phyloP scores from a whole-genome alignment of 177 flowering plant species.

The Vitis hybrid region DNA sequence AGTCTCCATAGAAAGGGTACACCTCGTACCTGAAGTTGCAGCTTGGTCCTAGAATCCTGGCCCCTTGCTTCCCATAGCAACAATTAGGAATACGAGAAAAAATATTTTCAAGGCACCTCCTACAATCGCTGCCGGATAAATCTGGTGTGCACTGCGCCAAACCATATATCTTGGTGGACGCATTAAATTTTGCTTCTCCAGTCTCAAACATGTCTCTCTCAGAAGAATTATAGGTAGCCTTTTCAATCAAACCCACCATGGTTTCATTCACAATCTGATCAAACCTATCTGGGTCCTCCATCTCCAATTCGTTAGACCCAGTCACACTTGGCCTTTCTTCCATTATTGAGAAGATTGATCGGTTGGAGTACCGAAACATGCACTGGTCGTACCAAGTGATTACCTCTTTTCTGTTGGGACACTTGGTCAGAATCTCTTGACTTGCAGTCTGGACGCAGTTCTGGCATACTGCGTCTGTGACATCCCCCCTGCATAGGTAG shows the following conservation, averaged over 20 bases:
- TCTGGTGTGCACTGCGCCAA: slow-evolving; percentile 17
- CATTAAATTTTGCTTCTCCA: neutral
- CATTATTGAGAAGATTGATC: neutral
- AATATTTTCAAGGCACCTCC: neutral
- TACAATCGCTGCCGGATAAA: slow-evolving; percentile 1
- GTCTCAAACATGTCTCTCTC: neutral
- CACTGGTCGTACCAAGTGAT: slow-evolving; percentile 15
- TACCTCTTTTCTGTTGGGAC: neutral
- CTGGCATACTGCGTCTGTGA: neutral
- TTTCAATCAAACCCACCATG: neutral
- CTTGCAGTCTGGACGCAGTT: slow-evolving; percentile 1
- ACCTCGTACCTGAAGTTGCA: slow-evolving; percentile 15
- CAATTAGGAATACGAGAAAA: neutral
- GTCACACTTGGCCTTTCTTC: neutral
- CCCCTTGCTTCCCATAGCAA: neutral
- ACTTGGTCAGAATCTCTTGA: neutral
- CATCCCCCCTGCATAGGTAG: slow-evolving; percentile 6
- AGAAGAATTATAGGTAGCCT: neutral
- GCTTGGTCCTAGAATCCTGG: slow-evolving; percentile 7
- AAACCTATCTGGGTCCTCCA: neutral
- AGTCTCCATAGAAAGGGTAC: neutral
- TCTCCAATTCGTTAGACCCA: neutral
- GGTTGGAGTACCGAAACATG: neutral
- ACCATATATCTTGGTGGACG: neutral
- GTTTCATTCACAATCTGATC: neutral